Percentiles rank a stretch among this genome's conserved stretches.
Evolutionary conservation across 1,284 basidiomycete species (phyloP).

Genomic region (Tremellales sp.): DNA sequence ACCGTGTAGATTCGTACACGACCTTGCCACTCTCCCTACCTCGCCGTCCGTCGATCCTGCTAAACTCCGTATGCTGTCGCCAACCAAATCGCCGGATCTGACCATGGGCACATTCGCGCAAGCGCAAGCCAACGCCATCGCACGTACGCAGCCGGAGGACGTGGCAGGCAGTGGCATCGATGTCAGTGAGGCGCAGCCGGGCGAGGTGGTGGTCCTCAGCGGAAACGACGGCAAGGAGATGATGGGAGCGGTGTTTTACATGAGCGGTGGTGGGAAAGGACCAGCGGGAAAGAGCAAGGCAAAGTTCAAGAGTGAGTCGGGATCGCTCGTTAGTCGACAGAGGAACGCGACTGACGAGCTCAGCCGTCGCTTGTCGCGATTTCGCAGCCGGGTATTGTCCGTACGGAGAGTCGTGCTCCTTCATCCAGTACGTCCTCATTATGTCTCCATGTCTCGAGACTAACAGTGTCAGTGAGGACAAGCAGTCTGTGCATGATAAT

Average conservation of each 20-base stretch:
- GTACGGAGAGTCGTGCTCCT: constrained; percentile 48
- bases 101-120: constrained; percentile 43
- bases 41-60: constrained; percentile 4
- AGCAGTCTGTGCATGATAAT: too few species aligned
- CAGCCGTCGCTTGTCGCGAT: constrained; percentile 45
- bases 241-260: constrained; percentile 39
- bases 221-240: constrained; percentile 29
- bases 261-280: constrained; percentile 48
- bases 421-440: constrained; percentile 38
- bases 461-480: not conserved
- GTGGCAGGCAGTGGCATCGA: constrained; percentile 1
- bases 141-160: not conserved
- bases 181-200: constrained; percentile 22
- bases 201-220: constrained; percentile 29
- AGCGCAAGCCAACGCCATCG: constrained; percentile 23
- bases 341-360: constrained; percentile 1
- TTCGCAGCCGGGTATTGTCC: constrained; percentile 39
- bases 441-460: too few species aligned
- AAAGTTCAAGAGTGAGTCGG: constrained; percentile 44
- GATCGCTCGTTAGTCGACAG: not conserved
- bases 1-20: constrained; percentile 49
- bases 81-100: constrained; percentile 26
- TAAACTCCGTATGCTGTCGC: constrained; percentile 13
- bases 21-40: constrained; percentile 19
- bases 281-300: constrained; percentile 37